Base-by-base conservation (phyloP, 2,329 filamentous ascomycete genomes). In the Penicillium sp. region DNA sequence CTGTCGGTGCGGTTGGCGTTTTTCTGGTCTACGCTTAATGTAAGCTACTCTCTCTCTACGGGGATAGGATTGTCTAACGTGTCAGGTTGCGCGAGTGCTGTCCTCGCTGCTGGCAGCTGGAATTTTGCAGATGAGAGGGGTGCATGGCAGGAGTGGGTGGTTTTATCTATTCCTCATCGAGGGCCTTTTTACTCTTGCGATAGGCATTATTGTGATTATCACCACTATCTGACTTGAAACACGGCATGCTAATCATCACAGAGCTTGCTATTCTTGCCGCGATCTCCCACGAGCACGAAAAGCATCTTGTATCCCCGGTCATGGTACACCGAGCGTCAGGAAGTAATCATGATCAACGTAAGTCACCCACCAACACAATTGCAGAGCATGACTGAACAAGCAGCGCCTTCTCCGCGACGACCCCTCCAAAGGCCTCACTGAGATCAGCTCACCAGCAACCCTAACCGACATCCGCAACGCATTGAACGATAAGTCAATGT, bases 301-400 rank as follows among this genome's bases (percentile, higher is more conserved):
- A 78, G 76, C 55, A 82, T 79, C 79, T 81, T 83, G 60, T 74
- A 81, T 3, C 76, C 75, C 24, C 77, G 79, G 1, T 78, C 81
- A 0, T 87, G 84, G 84, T 87, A 86, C 65, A 80, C 65, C 3
- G 81, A 84, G 46, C 78, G 79, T 16, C 83, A 86, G 61, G 80
- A 85, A 57, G 74, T 73, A 21, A 86, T 87, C 57, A 77, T 87
- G 2, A 81, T 86, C 40, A 87, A 86, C 61, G 52, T 55, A 49
- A 30, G 52, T 47, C 28, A 23, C 4, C 3, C 9, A 14, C 23
- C 26, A 0, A 24, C 14, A 5, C 1, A 20, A 21, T 16, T n/a
- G 8, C 3, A 45, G 8, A 45, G 18, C 16, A 20, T 5, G 1
- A 40, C 46, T 48, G 18, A 48, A 3, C 3, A 1, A 18, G 4